Conservation (phyloP, 2,329 filamentous ascomycete species). For the Plenodomus lindquistii region DNA sequence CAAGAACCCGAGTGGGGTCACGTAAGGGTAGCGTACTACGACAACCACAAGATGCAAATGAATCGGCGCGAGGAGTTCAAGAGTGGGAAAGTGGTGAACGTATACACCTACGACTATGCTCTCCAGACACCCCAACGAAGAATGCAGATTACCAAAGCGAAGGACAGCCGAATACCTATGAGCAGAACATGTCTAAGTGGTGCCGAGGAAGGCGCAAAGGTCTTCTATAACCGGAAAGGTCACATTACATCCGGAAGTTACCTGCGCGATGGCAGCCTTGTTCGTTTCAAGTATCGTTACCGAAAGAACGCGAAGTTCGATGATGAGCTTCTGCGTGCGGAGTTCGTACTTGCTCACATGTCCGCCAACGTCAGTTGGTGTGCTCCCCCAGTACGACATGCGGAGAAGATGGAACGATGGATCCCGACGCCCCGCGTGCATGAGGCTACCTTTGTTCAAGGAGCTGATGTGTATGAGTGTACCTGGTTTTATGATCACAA, state of each 20-base stretch:
- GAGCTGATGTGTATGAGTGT: slow-evolving; percentile 57
- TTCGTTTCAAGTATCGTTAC: slow-evolving; percentile 60
- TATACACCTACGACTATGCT: slow-evolving; percentile 56
- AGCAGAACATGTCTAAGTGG: slow-evolving; percentile 53
- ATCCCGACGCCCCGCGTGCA: slow-evolving; percentile 60
- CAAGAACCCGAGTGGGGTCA: slow-evolving; percentile 52
- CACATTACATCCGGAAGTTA: slow-evolving; percentile 59
- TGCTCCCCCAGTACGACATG: slow-evolving; percentile 54
- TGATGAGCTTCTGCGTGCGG: slow-evolving; percentile 60
- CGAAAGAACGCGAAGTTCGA: slow-evolving; percentile 58
- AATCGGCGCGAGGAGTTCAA: slow-evolving; percentile 50
- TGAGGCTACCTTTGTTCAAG: slow-evolving; percentile 59
- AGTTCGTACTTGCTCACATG: slow-evolving; percentile 59
- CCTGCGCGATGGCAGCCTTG: slow-evolving; percentile 56
- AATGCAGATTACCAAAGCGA: slow-evolving; percentile 45
- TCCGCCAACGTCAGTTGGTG: slow-evolving; percentile 60
- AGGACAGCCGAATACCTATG: slow-evolving; percentile 43
- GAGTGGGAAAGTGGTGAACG: slow-evolving; percentile 50
- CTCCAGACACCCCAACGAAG: slow-evolving; percentile 32
- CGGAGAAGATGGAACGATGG: slow-evolving; percentile 58
- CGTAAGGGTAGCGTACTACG: slow-evolving; percentile 54
- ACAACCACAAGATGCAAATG: slow-evolving; percentile 51
- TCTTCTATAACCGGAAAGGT: slow-evolving; percentile 58
- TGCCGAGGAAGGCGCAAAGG: slow-evolving; percentile 50
- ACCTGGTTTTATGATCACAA: slow-evolving; percentile 49